These are phyloP conservation scores for Neurospora sp. DNA, from an alignment of 2,329 filamentous ascomycete genomes.

Conservation along the genomic window DNA sequence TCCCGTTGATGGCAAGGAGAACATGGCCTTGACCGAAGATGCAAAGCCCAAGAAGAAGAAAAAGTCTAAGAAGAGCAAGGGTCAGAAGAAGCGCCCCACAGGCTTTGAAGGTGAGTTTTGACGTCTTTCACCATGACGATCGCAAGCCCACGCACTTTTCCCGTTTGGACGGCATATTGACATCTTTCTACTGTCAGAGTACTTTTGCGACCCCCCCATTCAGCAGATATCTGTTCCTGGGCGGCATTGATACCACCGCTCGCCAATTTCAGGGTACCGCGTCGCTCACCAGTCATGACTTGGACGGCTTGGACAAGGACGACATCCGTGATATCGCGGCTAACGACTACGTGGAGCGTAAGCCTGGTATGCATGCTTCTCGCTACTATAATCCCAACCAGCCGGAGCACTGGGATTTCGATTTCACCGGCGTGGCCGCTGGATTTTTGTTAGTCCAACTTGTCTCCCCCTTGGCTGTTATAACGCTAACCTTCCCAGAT, in stretches of 20 bases:
- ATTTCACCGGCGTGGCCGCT: constrained; percentile 68
- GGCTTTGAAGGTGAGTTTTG: constrained; percentile 56
- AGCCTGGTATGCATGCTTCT: constrained; percentile 29
- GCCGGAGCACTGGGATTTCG: constrained; percentile 58
- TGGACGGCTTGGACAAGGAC: constrained; percentile 51
- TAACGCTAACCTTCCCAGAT: constrained; percentile 27
- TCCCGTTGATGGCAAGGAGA: neutral
- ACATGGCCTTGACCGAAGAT: constrained; percentile 19
- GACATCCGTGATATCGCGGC: constrained; percentile 57
- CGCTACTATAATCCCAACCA: constrained; percentile 42
- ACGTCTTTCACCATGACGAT: neutral
- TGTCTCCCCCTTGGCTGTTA: neutral
- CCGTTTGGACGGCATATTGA: neutral
- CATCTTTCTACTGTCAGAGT: constrained; percentile 37
- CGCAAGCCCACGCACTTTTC: constrained; percentile 5
- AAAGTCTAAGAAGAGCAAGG: constrained; percentile 25
- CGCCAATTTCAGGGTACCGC: constrained; percentile 53
- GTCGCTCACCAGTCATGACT: constrained; percentile 26
- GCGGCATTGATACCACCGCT: constrained; percentile 58
- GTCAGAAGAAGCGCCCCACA: constrained; percentile 36
- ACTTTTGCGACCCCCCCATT: constrained; percentile 75
- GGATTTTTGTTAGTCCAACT: constrained; percentile 59
- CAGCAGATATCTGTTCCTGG: constrained; percentile 70
- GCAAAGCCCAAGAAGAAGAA: constrained; percentile 30
- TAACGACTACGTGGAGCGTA: constrained; percentile 46